Percentiles rank a stretch among this genome's conserved stretches.
Conservation (phyloP, 2,329 filamentous ascomycete genomes). For the Xylaria sp. region DNA sequence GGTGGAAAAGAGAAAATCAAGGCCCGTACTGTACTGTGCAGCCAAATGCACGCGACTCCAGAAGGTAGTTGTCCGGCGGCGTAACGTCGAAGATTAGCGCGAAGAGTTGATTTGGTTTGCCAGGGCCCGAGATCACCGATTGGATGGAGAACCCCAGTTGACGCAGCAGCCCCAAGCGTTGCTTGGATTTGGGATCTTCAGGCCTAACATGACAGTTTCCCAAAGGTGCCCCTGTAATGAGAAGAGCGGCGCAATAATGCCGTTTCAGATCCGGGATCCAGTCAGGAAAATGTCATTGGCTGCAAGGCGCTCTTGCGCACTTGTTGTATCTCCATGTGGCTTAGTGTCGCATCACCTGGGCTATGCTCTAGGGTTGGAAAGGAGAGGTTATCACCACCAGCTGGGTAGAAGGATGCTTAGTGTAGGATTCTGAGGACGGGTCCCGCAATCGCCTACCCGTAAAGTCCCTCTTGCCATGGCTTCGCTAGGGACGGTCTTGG, state of each 20-base stretch:
- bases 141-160: background rate
- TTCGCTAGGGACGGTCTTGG: background rate
- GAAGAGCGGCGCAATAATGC: background rate
- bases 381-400: background rate
- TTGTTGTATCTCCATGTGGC: background rate
- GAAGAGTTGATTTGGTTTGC: background rate
- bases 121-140: slow-evolving; percentile 2
- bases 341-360: background rate
- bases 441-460: background rate
- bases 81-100: background rate
- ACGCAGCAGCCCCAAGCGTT: background rate
- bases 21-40: background rate
- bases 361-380: background rate
- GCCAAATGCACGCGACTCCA: background rate
- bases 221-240: background rate
- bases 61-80: no score
- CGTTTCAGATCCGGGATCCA: slow-evolving; percentile 3
- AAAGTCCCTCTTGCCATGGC: background rate
- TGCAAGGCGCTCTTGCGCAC: background rate
- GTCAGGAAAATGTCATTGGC: background rate
- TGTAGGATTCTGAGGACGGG: slow-evolving; percentile 4
- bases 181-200: slow-evolving; percentile 13
- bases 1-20: background rate
- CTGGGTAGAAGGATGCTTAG: background rate
- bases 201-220: background rate